Percentiles rank a stretch among this genome's conserved stretches.
Evolutionary conservation across 2,329 filamentous ascomycete species (phyloP).

Genomic region (Ceratocystis destructans): DNA sequence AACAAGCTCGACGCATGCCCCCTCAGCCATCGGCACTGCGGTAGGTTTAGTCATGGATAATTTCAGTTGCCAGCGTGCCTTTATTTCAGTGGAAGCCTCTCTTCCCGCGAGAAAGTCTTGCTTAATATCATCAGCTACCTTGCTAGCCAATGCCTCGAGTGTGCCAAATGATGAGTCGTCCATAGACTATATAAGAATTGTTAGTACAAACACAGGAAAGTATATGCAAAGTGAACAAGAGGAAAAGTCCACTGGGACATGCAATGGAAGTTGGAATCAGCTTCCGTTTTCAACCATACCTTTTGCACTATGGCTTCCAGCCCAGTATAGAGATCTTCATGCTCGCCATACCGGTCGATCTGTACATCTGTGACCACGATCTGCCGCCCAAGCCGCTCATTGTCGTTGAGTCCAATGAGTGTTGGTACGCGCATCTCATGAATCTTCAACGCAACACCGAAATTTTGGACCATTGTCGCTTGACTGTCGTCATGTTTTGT

Average conservation of each 20-base stretch:
- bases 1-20: constrained; percentile 46
- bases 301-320: constrained; percentile 49
- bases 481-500: no score
- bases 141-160: constrained; percentile 44
- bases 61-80: constrained; percentile 37
- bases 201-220: background rate
- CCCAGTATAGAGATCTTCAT: constrained; percentile 37
- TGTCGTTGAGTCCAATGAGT: constrained; percentile 57
- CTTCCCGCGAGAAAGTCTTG: constrained; percentile 27
- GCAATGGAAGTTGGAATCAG: background rate
- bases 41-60: constrained; percentile 58
- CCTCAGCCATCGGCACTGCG: constrained; percentile 59
- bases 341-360: constrained; percentile 39
- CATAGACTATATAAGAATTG: constrained; percentile 35
- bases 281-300: constrained; percentile 19
- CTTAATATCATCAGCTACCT: constrained; percentile 35
- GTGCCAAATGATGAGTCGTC: constrained; percentile 46
- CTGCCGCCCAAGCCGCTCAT: constrained; percentile 55
- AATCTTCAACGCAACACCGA: constrained; percentile 33
- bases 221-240: background rate
- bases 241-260: background rate
- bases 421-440: constrained; percentile 49
- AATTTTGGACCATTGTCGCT: constrained; percentile 20
- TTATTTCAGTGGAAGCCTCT: constrained; percentile 15
- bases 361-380: constrained; percentile 49